Evolutionary conservation across 2,329 filamentous ascomycete species (phyloP).

Genomic region (Pyrenochaeta sp.): DNA sequence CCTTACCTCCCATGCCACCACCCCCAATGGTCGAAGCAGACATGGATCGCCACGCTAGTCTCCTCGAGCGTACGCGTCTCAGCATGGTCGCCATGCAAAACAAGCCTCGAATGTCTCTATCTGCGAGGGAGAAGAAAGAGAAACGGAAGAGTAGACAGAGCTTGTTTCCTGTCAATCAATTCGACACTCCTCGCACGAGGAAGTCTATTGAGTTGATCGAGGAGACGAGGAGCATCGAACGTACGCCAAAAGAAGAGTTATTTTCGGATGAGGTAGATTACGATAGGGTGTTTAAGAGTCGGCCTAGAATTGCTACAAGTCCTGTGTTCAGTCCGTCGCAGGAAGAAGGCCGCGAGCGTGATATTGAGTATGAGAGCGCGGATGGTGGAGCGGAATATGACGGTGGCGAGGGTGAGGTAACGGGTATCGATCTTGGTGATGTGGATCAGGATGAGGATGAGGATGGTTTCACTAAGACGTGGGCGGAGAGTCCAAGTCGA

Average conservation of each 20-base stretch:
- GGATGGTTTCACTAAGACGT: slow-evolving; percentile 32
- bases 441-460: slow-evolving; percentile 36
- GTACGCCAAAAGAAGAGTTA: slow-evolving; percentile 71
- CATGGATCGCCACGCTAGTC: slow-evolving; percentile 50
- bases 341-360: slow-evolving; percentile 9
- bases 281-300: slow-evolving; percentile 82
- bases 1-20: slow-evolving; percentile 20
- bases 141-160: slow-evolving; percentile 37
- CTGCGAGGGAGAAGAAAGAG: slow-evolving; percentile 22
- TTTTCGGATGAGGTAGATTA: slow-evolving; percentile 77
- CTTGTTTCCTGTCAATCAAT: slow-evolving; percentile 63
- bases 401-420: slow-evolving; percentile 29
- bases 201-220: slow-evolving; percentile 33
- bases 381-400: slow-evolving; percentile 23
- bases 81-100: slow-evolving; percentile 74
- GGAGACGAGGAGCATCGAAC: slow-evolving; percentile 30
- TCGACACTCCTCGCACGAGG: slow-evolving; percentile 60
- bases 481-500: slow-evolving; percentile 44
- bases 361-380: slow-evolving; percentile 13
- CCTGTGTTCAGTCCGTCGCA: slow-evolving; percentile 59
- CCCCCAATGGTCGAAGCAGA: slow-evolving; percentile 18
- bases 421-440: slow-evolving; percentile 41
- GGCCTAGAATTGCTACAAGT: slow-evolving; percentile 81
- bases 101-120: slow-evolving; percentile 25
- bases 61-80: slow-evolving; percentile 77